Percentiles rank a stretch among this genome's conserved stretches.
Evolutionary conservation across 371 early-diverging fungal genomes (phyloP).

Genomic region (Mortierella sp.): DNA sequence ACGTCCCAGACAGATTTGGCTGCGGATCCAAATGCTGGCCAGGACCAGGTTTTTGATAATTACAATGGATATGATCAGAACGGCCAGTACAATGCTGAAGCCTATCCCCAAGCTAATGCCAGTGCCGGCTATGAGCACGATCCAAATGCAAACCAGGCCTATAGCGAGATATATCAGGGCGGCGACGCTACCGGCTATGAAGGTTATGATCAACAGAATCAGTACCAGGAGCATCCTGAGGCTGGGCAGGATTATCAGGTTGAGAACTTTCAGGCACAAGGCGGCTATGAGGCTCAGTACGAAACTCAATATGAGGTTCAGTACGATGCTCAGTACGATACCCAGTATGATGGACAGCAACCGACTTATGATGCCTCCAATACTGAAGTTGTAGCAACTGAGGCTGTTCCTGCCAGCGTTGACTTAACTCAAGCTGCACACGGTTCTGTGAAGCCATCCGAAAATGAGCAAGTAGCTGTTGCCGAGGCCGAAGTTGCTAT

Average conservation of each 20-base stretch:
- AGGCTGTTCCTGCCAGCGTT: conserved; percentile 13
- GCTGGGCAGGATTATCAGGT: conserved; percentile 11
- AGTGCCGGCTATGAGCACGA: conserved; percentile 13
- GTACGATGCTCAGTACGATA: conserved; percentile 25
- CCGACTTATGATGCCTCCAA: conserved; percentile 5
- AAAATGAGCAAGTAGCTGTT: background rate
- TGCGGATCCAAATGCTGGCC: background rate
- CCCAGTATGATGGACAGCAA: conserved; percentile 16
- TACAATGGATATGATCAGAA: conserved; percentile 20
- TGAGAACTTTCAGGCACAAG: conserved; percentile 14
- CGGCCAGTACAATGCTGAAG: conserved; percentile 16
- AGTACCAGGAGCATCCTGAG: conserved; percentile 13
- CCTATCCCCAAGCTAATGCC: conserved; percentile 15
- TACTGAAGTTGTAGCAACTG: conserved; percentile 21
- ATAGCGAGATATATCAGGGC: conserved; percentile 7
- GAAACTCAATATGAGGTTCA: conserved; percentile 13
- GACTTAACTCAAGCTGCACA: conserved; percentile 25
- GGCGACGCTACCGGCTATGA: conserved; percentile 10
- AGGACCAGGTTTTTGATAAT: conserved; percentile 6
- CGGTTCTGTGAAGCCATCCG: conserved; percentile 19
- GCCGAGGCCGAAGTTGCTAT: background rate
- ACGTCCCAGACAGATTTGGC: background rate
- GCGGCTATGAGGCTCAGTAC: conserved; percentile 23
- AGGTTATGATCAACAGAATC: conserved; percentile 19
- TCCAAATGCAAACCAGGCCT: conserved; percentile 5